Evolutionary conservation across 768 basidiomycete genomes (phyloP).

Genomic region (Trametopsis cervina): DNA sequence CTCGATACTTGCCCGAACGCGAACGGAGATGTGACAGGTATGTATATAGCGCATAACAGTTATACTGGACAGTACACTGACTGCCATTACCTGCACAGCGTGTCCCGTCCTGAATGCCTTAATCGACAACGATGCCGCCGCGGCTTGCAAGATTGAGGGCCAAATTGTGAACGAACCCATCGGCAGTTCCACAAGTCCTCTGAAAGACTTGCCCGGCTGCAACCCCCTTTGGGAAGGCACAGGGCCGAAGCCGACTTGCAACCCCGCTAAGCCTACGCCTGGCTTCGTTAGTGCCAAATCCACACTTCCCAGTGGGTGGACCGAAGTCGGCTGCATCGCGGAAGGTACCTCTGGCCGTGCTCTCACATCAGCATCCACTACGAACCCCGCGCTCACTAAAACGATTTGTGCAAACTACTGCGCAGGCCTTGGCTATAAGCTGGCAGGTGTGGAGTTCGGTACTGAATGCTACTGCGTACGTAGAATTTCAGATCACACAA

Average conservation of each 20-base stretch:
- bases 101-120: conserved; percentile 14
- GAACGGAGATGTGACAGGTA: conserved; percentile 14
- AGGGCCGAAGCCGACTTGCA: conserved; percentile 7
- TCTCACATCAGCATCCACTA: conserved; percentile 13
- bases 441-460: conserved; percentile 19
- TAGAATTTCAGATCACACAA: background rate
- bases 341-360: conserved; percentile 19
- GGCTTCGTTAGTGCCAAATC: conserved; percentile 8
- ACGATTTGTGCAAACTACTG: conserved; percentile 16
- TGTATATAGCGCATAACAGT: background rate
- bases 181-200: conserved; percentile 8
- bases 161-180: conserved; percentile 13
- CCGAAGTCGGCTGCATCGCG: conserved; percentile 16
- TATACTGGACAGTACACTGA: background rate
- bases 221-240: conserved; percentile 16
- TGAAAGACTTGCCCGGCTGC: conserved; percentile 17
- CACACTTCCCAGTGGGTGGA: conserved; percentile 15
- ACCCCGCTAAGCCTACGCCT: conserved; percentile 6
- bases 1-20: conserved; percentile 16
- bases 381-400: conserved; percentile 11
- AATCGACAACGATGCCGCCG: conserved; percentile 12
- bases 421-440: conserved; percentile 13
- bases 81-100: background rate
- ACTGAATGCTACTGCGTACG: background rate
- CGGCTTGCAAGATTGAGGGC: conserved; percentile 13